A percentile compares a stretch with the other conserved stretches of the same genome.
These are phyloP conservation scores for Lactarius hengduanensis DNA, from an alignment of 768 basidiomycete species.

Conservation along the genomic window DNA sequence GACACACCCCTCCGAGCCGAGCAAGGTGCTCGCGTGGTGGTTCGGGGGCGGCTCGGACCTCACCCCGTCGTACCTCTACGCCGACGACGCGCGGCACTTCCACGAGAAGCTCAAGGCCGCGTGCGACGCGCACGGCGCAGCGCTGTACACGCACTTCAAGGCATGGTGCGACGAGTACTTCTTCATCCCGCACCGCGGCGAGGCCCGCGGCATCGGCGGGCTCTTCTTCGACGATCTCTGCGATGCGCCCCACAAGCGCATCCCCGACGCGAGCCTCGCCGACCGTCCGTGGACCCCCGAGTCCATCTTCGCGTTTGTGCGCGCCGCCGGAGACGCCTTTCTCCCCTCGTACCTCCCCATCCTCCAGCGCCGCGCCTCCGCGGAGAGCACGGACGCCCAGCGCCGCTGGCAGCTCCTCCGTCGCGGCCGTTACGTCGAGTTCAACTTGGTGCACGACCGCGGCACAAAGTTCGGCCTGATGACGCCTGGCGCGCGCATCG, in stretches of 20 bases:
- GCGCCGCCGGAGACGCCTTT: slow-evolving; percentile 74
- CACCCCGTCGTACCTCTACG: slow-evolving; percentile 90
- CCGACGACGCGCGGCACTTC: slow-evolving; percentile 85
- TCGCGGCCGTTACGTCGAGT: slow-evolving; percentile 93
- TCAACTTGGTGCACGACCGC: slow-evolving; percentile 66
- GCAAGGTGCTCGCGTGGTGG: slow-evolving; percentile 86
- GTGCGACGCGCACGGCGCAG: slow-evolving; percentile 67
- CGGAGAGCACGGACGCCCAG: slow-evolving; percentile 60
- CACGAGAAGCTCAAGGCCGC: slow-evolving; percentile 73
- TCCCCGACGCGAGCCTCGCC: slow-evolving; percentile 40
- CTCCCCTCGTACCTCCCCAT: slow-evolving; percentile 90
- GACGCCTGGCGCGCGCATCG: slow-evolving; percentile 58
- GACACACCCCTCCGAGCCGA: slow-evolving; percentile 38
- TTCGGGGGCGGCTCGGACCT: slow-evolving; percentile 96
- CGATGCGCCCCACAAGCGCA: slow-evolving; percentile 60
- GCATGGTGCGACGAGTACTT: slow-evolving; percentile 99
- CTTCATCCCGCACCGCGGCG: slow-evolving; percentile 81
- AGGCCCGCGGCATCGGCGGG: slow-evolving; percentile 88
- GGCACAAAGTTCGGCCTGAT: slow-evolving; percentile 66
- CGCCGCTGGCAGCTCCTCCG: slow-evolving; percentile 93
- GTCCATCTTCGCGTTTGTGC: slow-evolving; percentile 76
- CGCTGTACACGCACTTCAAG: slow-evolving; percentile 79
- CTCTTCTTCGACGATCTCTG: slow-evolving; percentile 96
- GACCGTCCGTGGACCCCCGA: slow-evolving; percentile 55
- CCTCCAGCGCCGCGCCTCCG: slow-evolving; percentile 54